These are phyloP conservation scores for Aspergillus ochraceoroseus DNA, from an alignment of 2,329 filamentous ascomycete genomes.

Conservation along the genomic window DNA sequence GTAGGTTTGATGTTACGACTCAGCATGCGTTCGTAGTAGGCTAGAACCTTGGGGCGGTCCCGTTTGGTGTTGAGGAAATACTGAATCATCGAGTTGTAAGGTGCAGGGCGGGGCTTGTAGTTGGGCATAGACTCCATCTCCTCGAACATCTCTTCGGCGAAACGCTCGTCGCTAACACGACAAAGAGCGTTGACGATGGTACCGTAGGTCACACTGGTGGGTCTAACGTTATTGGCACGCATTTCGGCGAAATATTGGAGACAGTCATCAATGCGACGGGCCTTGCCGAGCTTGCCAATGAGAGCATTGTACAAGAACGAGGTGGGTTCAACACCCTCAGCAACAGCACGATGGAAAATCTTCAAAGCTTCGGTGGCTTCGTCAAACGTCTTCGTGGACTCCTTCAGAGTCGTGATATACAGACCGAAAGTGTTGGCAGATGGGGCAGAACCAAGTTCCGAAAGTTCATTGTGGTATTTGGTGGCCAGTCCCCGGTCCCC, in stretches of 20 bases:
- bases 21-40: slow-evolving; percentile 94
- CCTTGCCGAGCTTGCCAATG: slow-evolving; percentile 97
- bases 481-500: slow-evolving; percentile 76
- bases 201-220: slow-evolving; percentile 95
- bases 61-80: slow-evolving; percentile 98
- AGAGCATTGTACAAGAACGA: slow-evolving; percentile 98
- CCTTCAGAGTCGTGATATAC: slow-evolving; percentile 98
- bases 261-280: slow-evolving; percentile 94
- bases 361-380: slow-evolving; percentile 95
- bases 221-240: slow-evolving; percentile 85
- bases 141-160: slow-evolving; percentile 95
- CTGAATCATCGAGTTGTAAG: slow-evolving; percentile 99
- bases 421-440: slow-evolving; percentile 97
- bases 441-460: slow-evolving; percentile 83
- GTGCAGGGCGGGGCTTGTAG: slow-evolving; percentile 94
- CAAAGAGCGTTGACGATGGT: slow-evolving; percentile 97
- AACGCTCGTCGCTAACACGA: slow-evolving; percentile 94
- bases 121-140: slow-evolving; percentile 99
- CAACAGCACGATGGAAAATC: slow-evolving; percentile 90
- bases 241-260: slow-evolving; percentile 98
- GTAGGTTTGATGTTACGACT: slow-evolving; percentile 81
- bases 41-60: slow-evolving; percentile 86
- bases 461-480: slow-evolving; percentile 84
- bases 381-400: slow-evolving; percentile 94
- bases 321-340: slow-evolving; percentile 89